These are phyloP conservation scores for Globisporangium cystogenes DNA, from an alignment of 352 stramenopile genomes.

Conservation along the genomic window DNA sequence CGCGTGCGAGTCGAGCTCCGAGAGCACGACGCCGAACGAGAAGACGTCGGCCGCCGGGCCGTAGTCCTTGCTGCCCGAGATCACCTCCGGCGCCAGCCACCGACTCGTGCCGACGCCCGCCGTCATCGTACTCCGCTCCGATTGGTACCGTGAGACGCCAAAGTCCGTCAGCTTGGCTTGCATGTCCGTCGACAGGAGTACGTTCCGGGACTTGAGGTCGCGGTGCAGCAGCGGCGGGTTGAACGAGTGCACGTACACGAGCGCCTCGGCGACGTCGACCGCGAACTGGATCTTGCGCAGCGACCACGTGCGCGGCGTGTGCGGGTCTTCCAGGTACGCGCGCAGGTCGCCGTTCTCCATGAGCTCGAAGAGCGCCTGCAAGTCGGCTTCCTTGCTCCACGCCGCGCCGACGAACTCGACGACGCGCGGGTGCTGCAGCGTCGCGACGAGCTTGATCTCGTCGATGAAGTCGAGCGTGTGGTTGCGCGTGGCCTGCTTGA, in stretches of 20 bases:
- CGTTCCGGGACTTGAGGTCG: slow-evolving; percentile 37
- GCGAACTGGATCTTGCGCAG: slow-evolving; percentile 30
- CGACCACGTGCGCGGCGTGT: not conserved
- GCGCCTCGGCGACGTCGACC: slow-evolving; percentile 25
- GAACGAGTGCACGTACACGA: slow-evolving; percentile 50
- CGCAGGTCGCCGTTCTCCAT: not conserved
- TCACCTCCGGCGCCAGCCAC: not conserved
- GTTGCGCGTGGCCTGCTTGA: not conserved
- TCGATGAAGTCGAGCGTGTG: not conserved
- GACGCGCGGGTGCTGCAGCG: not conserved
- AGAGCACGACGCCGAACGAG: slow-evolving; percentile 41
- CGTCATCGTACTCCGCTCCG: not conserved
- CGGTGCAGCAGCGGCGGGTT: slow-evolving; percentile 31
- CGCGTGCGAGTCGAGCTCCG: slow-evolving; percentile 34
- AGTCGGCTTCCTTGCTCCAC: not conserved
- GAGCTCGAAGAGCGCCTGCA: not conserved
- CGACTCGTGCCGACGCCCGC: not conserved
- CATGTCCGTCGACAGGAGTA: slow-evolving; percentile 18
- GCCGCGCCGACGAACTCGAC: not conserved
- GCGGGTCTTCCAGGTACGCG: not conserved
- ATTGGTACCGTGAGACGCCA: slow-evolving; percentile 23
- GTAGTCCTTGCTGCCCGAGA: not conserved
- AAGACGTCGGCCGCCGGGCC: slow-evolving; percentile 25
- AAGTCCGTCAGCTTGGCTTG: slow-evolving; percentile 56
- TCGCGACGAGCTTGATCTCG: not conserved